phyloP scores from a whole-genome alignment of 148 eudicot genomes.

The Amaranthus hypochondriacus region DNA sequence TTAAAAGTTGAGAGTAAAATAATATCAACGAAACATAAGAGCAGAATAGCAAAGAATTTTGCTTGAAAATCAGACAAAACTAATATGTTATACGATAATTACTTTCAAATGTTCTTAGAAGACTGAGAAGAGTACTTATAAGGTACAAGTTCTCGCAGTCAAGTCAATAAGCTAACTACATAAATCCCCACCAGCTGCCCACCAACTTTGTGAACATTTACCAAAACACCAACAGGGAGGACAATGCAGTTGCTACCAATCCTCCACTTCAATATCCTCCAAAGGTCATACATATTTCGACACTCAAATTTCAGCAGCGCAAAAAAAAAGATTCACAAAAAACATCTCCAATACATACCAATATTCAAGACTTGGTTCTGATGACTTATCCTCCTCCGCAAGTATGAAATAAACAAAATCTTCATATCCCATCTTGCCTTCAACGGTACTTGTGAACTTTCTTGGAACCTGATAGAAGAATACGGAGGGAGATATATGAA shows the following conservation, averaged over 20 bases:
- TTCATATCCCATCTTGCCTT: slow-evolving; percentile 98
- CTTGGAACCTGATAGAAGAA: slow-evolving; percentile 55
- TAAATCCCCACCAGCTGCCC: background rate
- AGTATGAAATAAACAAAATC: slow-evolving; percentile 94
- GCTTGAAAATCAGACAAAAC: background rate
- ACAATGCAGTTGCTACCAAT: background rate
- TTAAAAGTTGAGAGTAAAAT: background rate
- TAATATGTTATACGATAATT: background rate
- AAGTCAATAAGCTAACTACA: background rate
- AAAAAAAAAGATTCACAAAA: background rate
- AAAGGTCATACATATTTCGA: no score
- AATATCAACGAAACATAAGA: background rate
- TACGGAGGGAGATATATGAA: background rate
- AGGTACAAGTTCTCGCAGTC: background rate
- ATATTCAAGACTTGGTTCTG: slow-evolving; percentile 93
- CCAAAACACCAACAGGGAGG: background rate
- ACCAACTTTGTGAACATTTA: background rate
- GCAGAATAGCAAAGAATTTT: background rate
- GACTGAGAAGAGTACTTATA: no score
- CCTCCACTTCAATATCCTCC: background rate
- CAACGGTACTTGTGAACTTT: slow-evolving; percentile 78
- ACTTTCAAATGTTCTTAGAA: background rate
- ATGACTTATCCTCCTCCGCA: slow-evolving; percentile 96
- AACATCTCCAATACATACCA: slow-evolving; percentile 46
- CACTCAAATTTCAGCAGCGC: background rate